A percentile compares a stretch with the other conserved stretches of the same genome.
phyloP scores from a whole-genome alignment of 352 stramenopile species.

The Phytophthora capsici region DNA sequence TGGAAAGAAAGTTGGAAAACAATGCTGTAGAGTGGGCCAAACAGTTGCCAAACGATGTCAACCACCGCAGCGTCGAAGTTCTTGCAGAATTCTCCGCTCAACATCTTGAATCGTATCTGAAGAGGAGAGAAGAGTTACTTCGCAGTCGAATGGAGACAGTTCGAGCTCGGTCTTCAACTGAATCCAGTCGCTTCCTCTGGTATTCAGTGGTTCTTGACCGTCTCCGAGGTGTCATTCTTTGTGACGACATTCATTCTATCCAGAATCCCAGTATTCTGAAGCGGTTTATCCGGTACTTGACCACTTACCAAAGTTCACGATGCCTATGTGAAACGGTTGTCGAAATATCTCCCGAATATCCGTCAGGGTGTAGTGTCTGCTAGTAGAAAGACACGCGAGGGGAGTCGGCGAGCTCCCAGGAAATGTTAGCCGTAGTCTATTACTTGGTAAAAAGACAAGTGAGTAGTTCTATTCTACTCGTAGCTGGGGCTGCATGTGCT shows the following conservation, averaged over 20 bases:
- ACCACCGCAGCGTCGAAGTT: conserved; percentile 6
- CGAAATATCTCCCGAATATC: conserved; percentile 27
- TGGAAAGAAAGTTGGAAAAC: conserved; percentile 31
- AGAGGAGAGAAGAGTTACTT: conserved; percentile 1
- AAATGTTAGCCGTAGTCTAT: no score
- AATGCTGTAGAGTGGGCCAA: conserved; percentile 15
- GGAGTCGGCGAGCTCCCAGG: no score
- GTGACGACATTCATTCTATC: conserved; percentile 14
- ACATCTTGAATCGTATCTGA: conserved; percentile 20
- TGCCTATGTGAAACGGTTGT: not conserved
- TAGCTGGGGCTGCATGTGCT: no score
- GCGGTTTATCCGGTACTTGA: conserved; percentile 39
- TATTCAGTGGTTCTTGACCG: conserved; percentile 53
- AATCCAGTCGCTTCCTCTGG: conserved; percentile 25
- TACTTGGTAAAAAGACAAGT: no score
- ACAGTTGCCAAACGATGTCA: conserved; percentile 8
- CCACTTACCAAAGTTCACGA: conserved; percentile 28
- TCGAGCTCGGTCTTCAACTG: not conserved
- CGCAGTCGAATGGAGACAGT: conserved; percentile 10
- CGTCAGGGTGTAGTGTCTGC: no score
- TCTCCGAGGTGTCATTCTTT: conserved; percentile 44
- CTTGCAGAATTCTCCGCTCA: conserved; percentile 18
- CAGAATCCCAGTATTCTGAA: conserved; percentile 25
- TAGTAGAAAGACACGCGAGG: no score
- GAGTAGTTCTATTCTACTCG: no score